Percentiles rank a stretch among this genome's conserved stretches.
These are phyloP conservation scores for Clitopilus passeckerianus DNA, from an alignment of 768 basidiomycete species.

Conservation along the genomic window DNA sequence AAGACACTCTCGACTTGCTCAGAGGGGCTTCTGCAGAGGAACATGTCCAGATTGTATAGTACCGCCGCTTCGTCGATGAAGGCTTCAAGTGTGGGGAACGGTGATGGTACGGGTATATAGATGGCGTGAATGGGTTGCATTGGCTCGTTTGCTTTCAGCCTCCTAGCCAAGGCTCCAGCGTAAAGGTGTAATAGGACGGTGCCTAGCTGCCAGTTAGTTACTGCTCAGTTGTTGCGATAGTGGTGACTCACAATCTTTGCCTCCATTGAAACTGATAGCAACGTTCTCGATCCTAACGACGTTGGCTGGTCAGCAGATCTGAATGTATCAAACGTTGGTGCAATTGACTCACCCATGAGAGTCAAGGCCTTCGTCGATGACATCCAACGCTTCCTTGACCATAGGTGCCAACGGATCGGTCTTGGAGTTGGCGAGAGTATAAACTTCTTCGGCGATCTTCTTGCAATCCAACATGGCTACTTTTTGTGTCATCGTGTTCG, in stretches of 20 bases:
- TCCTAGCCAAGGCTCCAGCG: conserved; percentile 61
- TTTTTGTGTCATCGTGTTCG: background rate
- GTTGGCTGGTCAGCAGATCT: conserved; percentile 12
- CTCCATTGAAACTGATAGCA: conserved; percentile 95
- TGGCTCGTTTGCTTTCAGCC: conserved; percentile 24
- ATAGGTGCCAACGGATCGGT: conserved; percentile 46
- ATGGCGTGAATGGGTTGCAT: conserved; percentile 56
- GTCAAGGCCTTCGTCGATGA: conserved; percentile 76
- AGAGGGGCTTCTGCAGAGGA: conserved; percentile 43
- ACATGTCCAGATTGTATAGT: conserved; percentile 74
- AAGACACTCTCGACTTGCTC: conserved; percentile 44
- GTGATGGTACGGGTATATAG: conserved; percentile 88
- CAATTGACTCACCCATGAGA: conserved; percentile 68
- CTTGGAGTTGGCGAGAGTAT: conserved; percentile 49
- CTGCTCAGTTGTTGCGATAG: conserved; percentile 1
- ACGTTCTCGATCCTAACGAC: conserved; percentile 55
- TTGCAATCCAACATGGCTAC: conserved; percentile 38
- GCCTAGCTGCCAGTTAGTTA: conserved; percentile 40
- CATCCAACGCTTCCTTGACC: conserved; percentile 75
- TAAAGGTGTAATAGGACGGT: conserved; percentile 93
- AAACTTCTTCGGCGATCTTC: conserved; percentile 53
- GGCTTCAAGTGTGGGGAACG: conserved; percentile 77
- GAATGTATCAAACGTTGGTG: conserved; percentile 8
- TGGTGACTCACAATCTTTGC: conserved; percentile 83
- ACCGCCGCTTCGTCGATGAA: conserved; percentile 68